Base-by-base conservation (phyloP, 768 basidiomycete genomes). In the Calocybe gangraenosa region DNA sequence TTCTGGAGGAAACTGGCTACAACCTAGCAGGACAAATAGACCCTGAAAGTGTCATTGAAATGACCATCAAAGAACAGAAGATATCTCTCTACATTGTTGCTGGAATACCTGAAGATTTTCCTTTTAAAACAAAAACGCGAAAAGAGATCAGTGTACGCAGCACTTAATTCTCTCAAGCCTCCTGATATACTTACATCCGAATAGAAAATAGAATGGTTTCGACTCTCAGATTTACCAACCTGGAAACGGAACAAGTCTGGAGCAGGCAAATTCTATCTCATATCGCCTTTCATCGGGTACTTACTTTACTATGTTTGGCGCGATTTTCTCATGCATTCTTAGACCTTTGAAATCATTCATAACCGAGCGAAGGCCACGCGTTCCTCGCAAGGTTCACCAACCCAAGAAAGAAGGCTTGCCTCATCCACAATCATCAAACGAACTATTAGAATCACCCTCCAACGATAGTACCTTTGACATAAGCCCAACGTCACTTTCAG, bases 151-250 rank as follows among this genome's bases (percentile, higher is more conserved):
- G 93, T 59, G 94, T 96, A 73, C 58, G 82, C 28, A 40, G 48
- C 7, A 51, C 38, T 44, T 21, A 20, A 22, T 14, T 3, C n/a
- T 14, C 28, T 17, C 15, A 37, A 20, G 9, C 11, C 3, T 9
- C 18, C 43, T 59, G 52, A 56, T 39, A 52, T 50, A 48, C 43
- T 31, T 25, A 6, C 25, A 14, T 22, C 15, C 23, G 17, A n/a
- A 30, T 60, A 97, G 94, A 91, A 90, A 73, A 98, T 98, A 54
- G 86, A 93, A 60, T 99, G 96, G 96, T 96, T 96, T 65, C 81
- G 73, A 48, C 69, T 98, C 40, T 73, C 75, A 15, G 92, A 97
- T 61, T 71, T 99, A 7, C 96, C 95, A 1, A 92, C 90, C 0
- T 99, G 94, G 94, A 92, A 79, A 61, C 80, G 80, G 55, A 85